Evolutionary conservation across 257 asterid genomes (phyloP), one percentile per base, ranked within the genome.

Genomic region (Paraleonurus japonicus): DNA sequence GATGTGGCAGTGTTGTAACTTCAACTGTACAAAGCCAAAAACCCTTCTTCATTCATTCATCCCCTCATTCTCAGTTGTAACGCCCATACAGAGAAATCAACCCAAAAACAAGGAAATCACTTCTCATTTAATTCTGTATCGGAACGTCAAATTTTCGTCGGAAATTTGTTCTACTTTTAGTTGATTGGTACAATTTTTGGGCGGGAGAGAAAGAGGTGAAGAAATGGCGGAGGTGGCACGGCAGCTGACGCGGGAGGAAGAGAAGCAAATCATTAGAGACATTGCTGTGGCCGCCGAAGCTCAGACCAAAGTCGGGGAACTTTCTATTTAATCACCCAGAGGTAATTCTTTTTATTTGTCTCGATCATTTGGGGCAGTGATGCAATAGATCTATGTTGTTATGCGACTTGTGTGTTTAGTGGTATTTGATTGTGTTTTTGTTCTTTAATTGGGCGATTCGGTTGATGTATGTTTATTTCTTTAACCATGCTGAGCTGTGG

Each of bases 171-270:
- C 15, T 17, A 20, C 43, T 67, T 5, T 73, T 20, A 4, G 17
- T 12, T 41, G 47, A 35, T 47, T 16, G n/a, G 66, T 19, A 30
- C 22, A 53, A 35, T 15, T 24, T 51, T 24, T 23, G 33, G 71
- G 72, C 45, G 69, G 76, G 43, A 33, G 70, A 19, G 64, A 12
- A 35, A 30, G 8, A 61, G 76, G 57, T 19, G 10, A 33, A 72
- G 53, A 73, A 71, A 89, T 90, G 97, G 80, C 83, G 84, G 93
- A 88, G 89, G 89, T 78, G 78, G 79, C 79, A 33, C 75, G 80
- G 93, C 82, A 77, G 85, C 89, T 82, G 85, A 81, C 95, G 79
- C 95, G 92, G 72, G 99, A 89, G 87, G 94, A 92, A 59, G 98
- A 95, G 87, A 95, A 95, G 88, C 84, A 78, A 39, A 63, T 80